These are phyloP conservation scores for Leccinum broughii DNA, from an alignment of 768 basidiomycete species.

Conservation along the genomic window DNA sequence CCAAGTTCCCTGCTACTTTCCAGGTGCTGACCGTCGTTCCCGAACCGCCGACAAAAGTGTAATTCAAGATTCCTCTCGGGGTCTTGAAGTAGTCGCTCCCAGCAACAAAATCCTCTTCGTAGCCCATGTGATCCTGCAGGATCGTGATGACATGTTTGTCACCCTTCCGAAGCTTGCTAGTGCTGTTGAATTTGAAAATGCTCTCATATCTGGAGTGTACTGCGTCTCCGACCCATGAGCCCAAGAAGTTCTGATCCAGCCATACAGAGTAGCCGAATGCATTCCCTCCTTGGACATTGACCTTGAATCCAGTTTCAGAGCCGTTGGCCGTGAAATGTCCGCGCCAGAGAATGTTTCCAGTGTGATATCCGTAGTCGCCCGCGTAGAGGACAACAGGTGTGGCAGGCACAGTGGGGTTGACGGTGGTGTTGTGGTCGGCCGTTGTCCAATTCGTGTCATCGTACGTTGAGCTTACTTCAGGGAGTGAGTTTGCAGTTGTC, in stretches of 20 bases:
- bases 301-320: constrained; percentile 43
- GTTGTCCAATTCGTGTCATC: constrained; percentile 45
- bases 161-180: constrained; percentile 16
- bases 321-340: constrained; percentile 51
- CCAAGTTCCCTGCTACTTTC: constrained; percentile 54
- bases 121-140: constrained; percentile 56
- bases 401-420: constrained; percentile 39
- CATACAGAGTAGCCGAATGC: constrained; percentile 54
- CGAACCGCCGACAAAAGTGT: constrained; percentile 44
- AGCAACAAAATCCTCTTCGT: constrained; percentile 45
- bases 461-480: constrained; percentile 42
- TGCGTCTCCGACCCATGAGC: constrained; percentile 35
- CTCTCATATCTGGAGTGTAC: constrained; percentile 13
- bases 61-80: constrained; percentile 49
- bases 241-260: constrained; percentile 48
- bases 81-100: constrained; percentile 48
- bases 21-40: constrained; percentile 40
- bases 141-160: constrained; percentile 48
- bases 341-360: constrained; percentile 53
- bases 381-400: constrained; percentile 48
- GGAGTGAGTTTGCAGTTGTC: constrained; percentile 28
- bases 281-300: constrained; percentile 43
- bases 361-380: constrained; percentile 53
- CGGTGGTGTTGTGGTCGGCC: constrained; percentile 41
- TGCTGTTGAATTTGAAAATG: constrained; percentile 16